Evolutionary conservation across 305 asterid species (phyloP).

Genomic region (Fraxinus greggii): DNA sequence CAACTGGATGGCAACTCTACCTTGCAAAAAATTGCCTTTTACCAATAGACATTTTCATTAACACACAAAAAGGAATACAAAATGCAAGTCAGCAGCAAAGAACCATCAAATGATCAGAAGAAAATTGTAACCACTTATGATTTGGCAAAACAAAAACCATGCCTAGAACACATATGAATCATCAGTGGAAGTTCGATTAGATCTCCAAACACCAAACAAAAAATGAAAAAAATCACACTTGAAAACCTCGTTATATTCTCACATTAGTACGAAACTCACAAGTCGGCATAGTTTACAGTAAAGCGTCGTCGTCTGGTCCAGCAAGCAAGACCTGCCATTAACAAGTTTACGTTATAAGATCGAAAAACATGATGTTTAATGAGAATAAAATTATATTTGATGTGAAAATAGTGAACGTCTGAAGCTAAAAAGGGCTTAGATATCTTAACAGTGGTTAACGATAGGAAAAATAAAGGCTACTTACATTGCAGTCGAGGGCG

Average conservation of each 20-base stretch:
- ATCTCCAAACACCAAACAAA: conserved; percentile 28
- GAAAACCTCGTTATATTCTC: conserved; percentile 30
- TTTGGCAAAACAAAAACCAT: conserved; percentile 72
- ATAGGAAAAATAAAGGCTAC: conserved; percentile 24
- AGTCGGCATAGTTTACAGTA: conserved; percentile 52
- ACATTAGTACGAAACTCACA: conserved; percentile 33
- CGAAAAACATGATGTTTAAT: not conserved
- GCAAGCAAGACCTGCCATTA: conserved; percentile 74
- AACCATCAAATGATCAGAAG: conserved; percentile 44
- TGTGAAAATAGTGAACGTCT: not conserved
- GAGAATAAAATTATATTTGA: not conserved
- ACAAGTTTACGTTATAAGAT: conserved; percentile 10
- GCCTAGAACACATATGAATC: conserved; percentile 55
- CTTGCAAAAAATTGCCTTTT: not conserved
- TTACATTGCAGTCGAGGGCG: conserved; percentile 88
- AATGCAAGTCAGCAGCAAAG: conserved; percentile 30
- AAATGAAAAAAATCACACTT: conserved; percentile 38
- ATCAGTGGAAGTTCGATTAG: conserved; percentile 39
- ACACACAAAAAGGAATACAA: not conserved
- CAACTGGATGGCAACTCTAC: not conserved
- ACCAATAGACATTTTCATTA: not conserved
- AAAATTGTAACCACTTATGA: conserved; percentile 54
- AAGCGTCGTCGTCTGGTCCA: conserved; percentile 94
- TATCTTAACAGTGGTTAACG: not conserved
- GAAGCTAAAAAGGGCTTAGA: not conserved